Base-by-base conservation (phyloP, 306 rosid genomes). In the Sophora flavescens region DNA sequence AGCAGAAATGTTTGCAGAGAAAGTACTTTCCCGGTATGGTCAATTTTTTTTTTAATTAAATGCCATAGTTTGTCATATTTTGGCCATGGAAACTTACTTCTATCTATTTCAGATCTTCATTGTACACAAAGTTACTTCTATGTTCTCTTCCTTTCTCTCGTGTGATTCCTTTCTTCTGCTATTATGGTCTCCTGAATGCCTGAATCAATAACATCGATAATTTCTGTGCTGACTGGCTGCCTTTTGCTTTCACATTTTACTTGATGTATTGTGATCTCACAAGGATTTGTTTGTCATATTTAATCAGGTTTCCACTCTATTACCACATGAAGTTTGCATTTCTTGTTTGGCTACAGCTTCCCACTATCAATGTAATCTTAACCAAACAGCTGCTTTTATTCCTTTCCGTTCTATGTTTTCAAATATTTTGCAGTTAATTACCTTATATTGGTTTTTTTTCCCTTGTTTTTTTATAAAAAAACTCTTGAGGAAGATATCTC, bases 341-440 rank as follows among this genome's bases (percentile, higher is more conserved):
- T 83, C 88, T 88, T 56, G 70, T 88, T 78, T 88, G 93, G 93
- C 69, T 88, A 63, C 93, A 88, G 70, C 88, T 88, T 77, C 93
- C 93, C 68, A 57, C 86, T 47, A 3, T 83, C 30, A 75, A 84
- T 78, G 93, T 88, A 86, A 83, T 86, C 51, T 78, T 38, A 44
- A 63, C 59, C 7, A 44, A 63, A 50, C 16, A 52, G 57, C 9
- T 78, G 58, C 45, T 35, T 50, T 38, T 33, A n/a, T 42, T 60
- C 61, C 9, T 51, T 35, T 70, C 18, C n/a, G 30, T 53, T 66
- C 38, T n/a, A 9, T 50, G 70, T 52, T 52, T 78, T 79, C 13
- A 44, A 32, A 28, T 30, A 10, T 45, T 70, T 35, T 72, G 14
- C 74, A 28, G 17, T n/a, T 38, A 26, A 17, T 61, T 4, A 60